Evolutionary conservation across 805 yeast species (phyloP), one percentile per base, ranked within the genome.

Genomic region (Dipodascus geniculatus): DNA sequence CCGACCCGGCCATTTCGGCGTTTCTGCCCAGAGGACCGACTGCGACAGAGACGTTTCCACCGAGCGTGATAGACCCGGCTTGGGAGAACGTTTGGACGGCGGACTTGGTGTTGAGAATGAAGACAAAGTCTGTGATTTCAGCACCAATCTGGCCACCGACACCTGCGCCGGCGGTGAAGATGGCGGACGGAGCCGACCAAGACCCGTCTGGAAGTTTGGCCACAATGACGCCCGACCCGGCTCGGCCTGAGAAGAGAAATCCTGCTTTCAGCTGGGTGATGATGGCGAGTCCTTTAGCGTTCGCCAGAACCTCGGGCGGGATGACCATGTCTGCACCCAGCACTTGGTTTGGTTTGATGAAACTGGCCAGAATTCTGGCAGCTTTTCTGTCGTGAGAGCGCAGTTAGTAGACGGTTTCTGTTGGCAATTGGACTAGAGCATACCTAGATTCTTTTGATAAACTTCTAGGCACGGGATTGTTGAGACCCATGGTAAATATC

Each of bases 121-220:
- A 91, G 24, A 91, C 96, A 65, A 91, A 91, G 72, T 91, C 98
- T 1, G 99, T 91, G 63, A 91, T 73, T 67, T 91, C 99, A 6
- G 96, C 90, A 47, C 99, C 99, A 59, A 93, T 80, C 72, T 89
- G 95, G 48, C 99, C 99, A 56, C 99, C 99, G 3, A 93, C 97
- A 64, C 99, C 98, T 2, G 97, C 98, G 62, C 98, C 99, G 2
- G 96, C 98, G 22, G 97, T 87, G 52, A 81, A 83, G 59, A 93
- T 84, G 8, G 97, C 99, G 1, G 95, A 83, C 1, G 99, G 99
- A 2, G 97, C 95, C 14, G 97, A 89, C 99, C 99, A 91, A 0
- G 85, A 70, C 0, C 97, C 98, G 69, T 93, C 98, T 1, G 95
- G 95, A 51, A 93, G 75, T 56, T 97, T 74, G 3, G 97, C 96